These are phyloP conservation scores for Neofusicoccum sp. DNA, from an alignment of 2,329 filamentous ascomycete genomes.

Conservation along the genomic window DNA sequence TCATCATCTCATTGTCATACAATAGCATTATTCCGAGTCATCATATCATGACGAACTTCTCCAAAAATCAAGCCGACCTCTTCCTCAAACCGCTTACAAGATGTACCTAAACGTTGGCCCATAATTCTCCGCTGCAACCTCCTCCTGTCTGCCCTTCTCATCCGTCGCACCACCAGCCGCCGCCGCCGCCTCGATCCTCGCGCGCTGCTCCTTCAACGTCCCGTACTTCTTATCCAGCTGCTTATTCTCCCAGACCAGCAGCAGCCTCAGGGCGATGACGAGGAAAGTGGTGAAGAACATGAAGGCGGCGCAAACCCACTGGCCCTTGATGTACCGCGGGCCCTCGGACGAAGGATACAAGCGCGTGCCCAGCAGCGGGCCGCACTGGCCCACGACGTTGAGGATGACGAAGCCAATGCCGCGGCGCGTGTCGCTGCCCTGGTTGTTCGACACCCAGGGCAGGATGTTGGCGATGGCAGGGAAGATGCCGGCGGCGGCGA, in stretches of 20 bases:
- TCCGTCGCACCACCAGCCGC: conserved; percentile 19
- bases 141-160: conserved; percentile 11
- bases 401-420: conserved; percentile 66
- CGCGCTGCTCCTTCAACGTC: conserved; percentile 28
- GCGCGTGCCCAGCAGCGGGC: conserved; percentile 36
- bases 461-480: conserved; percentile 68
- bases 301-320: conserved; percentile 37
- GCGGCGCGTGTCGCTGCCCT: conserved; percentile 65
- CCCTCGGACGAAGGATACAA: conserved; percentile 33
- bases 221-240: conserved; percentile 35
- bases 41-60: too few species aligned
- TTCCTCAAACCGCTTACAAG: conserved; percentile 20
- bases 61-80: too few species aligned
- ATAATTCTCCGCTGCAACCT: conserved; percentile 33
- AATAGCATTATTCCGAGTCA: too few species aligned
- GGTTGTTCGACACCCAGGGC: conserved; percentile 68
- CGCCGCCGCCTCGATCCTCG: conserved; percentile 20
- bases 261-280: conserved; percentile 28
- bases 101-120: conserved; percentile 34
- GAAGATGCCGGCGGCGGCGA: conserved; percentile 63
- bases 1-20: too few species aligned
- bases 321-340: conserved; percentile 36
- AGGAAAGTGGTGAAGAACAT: conserved; percentile 38
- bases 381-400: conserved; percentile 61
- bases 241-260: conserved; percentile 38